A percentile compares a stretch with the other conserved stretches of the same genome.
Conservation (phyloP, 2,329 filamentous ascomycete genomes). For the Coleophoma cylindrospora region DNA sequence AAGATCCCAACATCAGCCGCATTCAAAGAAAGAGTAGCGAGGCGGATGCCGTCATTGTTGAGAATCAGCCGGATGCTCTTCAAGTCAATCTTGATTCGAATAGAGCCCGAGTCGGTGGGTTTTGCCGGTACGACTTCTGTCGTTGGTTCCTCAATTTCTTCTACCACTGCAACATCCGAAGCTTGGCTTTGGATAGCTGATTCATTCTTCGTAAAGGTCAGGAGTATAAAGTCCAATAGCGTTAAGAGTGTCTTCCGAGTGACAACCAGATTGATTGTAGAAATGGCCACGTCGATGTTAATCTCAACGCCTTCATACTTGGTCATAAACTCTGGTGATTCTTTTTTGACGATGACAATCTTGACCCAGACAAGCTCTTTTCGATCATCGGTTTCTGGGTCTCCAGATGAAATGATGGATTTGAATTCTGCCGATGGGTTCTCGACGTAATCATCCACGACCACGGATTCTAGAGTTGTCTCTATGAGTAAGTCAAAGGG, state of each 20-base stretch:
- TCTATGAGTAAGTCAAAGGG: constrained; percentile 92
- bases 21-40: constrained; percentile 88
- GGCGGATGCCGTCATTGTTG: constrained; percentile 93
- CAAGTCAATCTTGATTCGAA: constrained; percentile 88
- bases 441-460: constrained; percentile 91
- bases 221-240: constrained; percentile 85
- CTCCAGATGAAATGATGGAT: constrained; percentile 87
- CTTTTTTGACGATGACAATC: constrained; percentile 81
- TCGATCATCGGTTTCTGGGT: constrained; percentile 67
- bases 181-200: constrained; percentile 34
- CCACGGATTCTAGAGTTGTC: constrained; percentile 79
- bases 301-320: constrained; percentile 92
- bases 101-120: constrained; percentile 35
- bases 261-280: constrained; percentile 93
- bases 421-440: constrained; percentile 88
- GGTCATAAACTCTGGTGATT: constrained; percentile 88
- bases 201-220: constrained; percentile 74
- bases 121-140: constrained; percentile 27
- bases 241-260: constrained; percentile 91
- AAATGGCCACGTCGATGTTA: constrained; percentile 85
- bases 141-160: constrained; percentile 31
- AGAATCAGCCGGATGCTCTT: constrained; percentile 92
- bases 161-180: constrained; percentile 25
- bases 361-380: constrained; percentile 83
- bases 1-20: constrained; percentile 91